Base-by-base conservation (phyloP, 495 filamentous ascomycete genomes). In the Penicillium tannophilum region DNA sequence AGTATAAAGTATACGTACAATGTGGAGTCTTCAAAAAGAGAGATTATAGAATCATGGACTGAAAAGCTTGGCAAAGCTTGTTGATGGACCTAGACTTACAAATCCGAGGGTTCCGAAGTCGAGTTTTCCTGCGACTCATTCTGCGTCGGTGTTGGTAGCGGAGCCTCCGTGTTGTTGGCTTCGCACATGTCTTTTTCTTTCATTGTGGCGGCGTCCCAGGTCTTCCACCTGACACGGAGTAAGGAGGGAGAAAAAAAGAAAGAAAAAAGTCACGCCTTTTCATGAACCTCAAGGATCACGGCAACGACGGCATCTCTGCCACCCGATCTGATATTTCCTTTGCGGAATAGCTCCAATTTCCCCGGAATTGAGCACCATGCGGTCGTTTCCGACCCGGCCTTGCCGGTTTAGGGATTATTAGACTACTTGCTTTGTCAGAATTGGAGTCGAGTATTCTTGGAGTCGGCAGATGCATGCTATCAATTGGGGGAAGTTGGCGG, bases 291-390 rank as follows among this genome's bases (percentile, higher is more conserved):
- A 23, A 44, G 8, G 39, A 17, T 17, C 53, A 30, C 53, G 53
- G 53, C 53, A 46, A 55, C 28, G 39, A 47, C 53, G 53, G 53
- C 53, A 55, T 33, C 30, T 35, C 10, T 43, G 19, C 52, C 52
- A 41, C 16, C 10, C 19, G 24, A 42, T 30, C 24, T 42, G 24
- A 42, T 42, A 39, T 44, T 36, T 52, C 6, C 17, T 12, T 20
- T 36, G 16, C n/a, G 48, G 26, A 26, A 16, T 16, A 19, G 16
- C 26, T 19, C 26, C 28, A 8, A 33, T 26, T 47, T 33, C 46
- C 26, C 26, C 46, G 24, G 17, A 20, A 17, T 39, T 14, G 24
- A 52, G n/a, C 30, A 39, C 33, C 2, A 41, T 39, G 50, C 50
- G 46, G 46, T 14, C 6, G 26, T 17, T n/a, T 26, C 46, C 46